phyloP scores from a whole-genome alignment of 805 yeast genomes.

The Blastobotrys muscicola region DNA sequence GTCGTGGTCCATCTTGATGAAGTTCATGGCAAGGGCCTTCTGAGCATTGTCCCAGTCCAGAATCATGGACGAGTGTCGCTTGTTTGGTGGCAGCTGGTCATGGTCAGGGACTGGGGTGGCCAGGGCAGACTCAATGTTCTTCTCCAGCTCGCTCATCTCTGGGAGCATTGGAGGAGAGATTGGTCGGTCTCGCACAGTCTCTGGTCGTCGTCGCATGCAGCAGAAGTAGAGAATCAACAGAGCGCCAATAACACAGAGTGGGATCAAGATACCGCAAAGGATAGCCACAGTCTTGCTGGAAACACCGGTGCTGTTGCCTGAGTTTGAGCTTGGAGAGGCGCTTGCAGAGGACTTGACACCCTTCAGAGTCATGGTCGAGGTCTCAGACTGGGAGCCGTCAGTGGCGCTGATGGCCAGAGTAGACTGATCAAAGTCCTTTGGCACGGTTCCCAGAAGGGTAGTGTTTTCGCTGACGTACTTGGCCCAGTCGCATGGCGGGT shows the following conservation, averaged over 20 bases:
- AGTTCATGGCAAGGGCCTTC: slow-evolving; percentile 28
- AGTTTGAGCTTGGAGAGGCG: slow-evolving; percentile 20
- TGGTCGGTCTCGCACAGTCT: slow-evolving; percentile 20
- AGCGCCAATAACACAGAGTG: slow-evolving; percentile 43
- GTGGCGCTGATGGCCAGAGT: slow-evolving; percentile 38
- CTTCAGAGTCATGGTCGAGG: slow-evolving; percentile 38
- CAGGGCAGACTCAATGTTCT: slow-evolving; percentile 4
- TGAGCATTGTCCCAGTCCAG: slow-evolving; percentile 28
- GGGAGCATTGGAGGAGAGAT: slow-evolving; percentile 34
- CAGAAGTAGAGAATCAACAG: slow-evolving; percentile 51
- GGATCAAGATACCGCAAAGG: slow-evolving; percentile 84
- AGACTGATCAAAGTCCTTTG: slow-evolving; percentile 36
- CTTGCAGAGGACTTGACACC: slow-evolving; percentile 38
- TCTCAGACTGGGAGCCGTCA: slow-evolving; percentile 22
- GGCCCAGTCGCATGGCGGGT: slow-evolving; percentile 49
- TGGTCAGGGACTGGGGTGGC: not conserved
- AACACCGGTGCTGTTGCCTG: slow-evolving; percentile 18
- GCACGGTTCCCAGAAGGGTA: slow-evolving; percentile 61
- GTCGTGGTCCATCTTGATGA: slow-evolving; percentile 27
- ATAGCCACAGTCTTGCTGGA: slow-evolving; percentile 60
- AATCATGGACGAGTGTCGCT: slow-evolving; percentile 11
- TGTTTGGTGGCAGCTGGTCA: not conserved
- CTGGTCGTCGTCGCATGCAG: slow-evolving; percentile 36
- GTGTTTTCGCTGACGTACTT: slow-evolving; percentile 47
- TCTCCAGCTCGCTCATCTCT: slow-evolving; percentile 11